Evolutionary conservation across 2,329 filamentous ascomycete species (phyloP), one percentile per base, ranked within the genome.

Genomic region (Penicillium digitatum): DNA sequence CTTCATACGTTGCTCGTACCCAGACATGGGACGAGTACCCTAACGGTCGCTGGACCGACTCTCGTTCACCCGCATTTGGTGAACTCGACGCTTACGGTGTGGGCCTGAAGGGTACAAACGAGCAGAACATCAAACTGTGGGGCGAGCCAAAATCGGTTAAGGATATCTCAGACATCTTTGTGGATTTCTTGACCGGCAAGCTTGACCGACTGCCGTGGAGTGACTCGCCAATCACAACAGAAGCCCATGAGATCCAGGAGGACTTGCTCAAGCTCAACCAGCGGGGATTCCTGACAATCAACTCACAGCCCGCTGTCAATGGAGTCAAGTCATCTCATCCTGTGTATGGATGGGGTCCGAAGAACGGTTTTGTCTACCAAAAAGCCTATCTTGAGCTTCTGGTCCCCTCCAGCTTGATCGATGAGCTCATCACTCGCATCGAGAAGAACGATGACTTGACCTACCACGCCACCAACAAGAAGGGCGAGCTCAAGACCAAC

Each of bases 1-100:
- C 94, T 70, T 96, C 92, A 4, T 99, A 99, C 67, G 87, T 99
- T 52, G 86, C 90, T 53, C 90, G 94, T 52, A 99, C 94, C 0
- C 92, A 96, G 71, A 93, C 96, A 65, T 99, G 94, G 94, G 94
- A 99, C 67, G 94, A 99, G 73, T 99, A 96, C 67, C 94, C 94
- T 53, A 99, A 99, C 79, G 94, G 94, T 44, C 88, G 94, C 74
- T 99, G 94, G 94, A 95, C 94, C 75, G 94, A 99, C 74, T 93
- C 92, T 49, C 85, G 94, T 61, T 97, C 93, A 55, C 94, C 94
- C 58, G 94, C 94, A 48, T 99, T 96, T 69, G 94, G 94, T 67
- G 91, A 96, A 74, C 79, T 97, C 49, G 93, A 97, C 74, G 87
- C 90, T 9, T 97, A 99, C 69, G 93, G 92, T 40, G 90, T 97